Evolutionary conservation across 495 filamentous ascomycete genomes (phyloP), one percentile per base, ranked within the genome.

Genomic region (Hypoxylon rickii): DNA sequence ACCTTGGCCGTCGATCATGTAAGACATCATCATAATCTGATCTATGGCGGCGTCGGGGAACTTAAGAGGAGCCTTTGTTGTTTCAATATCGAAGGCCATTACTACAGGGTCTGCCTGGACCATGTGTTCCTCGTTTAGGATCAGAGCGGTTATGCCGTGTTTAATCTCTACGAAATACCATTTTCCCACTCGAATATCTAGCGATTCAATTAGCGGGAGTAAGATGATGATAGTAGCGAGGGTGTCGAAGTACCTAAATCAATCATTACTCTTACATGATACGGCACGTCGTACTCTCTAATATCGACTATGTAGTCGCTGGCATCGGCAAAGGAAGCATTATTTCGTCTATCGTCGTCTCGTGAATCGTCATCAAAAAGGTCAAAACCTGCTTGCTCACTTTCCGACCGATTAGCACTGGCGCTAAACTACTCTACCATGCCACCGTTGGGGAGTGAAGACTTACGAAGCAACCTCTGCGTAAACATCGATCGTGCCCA

Each of bases 11-110:
- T 99, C 94, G 58, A 99, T 97, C 94, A 99, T 99, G 74, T 97
- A 99, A 12, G 95, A 97, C 62, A 99, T 95, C 94, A 99, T 99
- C 93, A 99, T 99, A 61, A 99, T 86, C 72, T 96, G 94, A 73
- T 99, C 94, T 58, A 96, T 86, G 1, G 89, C 79, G 0, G 94
- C 87, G 68, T 97, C 95, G n/a, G 94, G 94, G 66, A 99, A 99
- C 70, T 99, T 99, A 41, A 99, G 77, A 11, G 94, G 94, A 26
- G 96, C 78, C 63, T 99, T 99, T 3, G 90, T 95, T 17, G 94
- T 97, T 68, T 99, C 94, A 65, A 99, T 99, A 83, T 99, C 94
- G 73, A 84, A 99, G 10, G 94, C 94, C 76, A 99, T 87, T 13
- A 99, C 89, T 15, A 99, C 89, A 0, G 94, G 94, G 66, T 99